Evolutionary conservation across 208 protist species (phyloP).

Genomic region (Trypanosoma mega): DNA sequence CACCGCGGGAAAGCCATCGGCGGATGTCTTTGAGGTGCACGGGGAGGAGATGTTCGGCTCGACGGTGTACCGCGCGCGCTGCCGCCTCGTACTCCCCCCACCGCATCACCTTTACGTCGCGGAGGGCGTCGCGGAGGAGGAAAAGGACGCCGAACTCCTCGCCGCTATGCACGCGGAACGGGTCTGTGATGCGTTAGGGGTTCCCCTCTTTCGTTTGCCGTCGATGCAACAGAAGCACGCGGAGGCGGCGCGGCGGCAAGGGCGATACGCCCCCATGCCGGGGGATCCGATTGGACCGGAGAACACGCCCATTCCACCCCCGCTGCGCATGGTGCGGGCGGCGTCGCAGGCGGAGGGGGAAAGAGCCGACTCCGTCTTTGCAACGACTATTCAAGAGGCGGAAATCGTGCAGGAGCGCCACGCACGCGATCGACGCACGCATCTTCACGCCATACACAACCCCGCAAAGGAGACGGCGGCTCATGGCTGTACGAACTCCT

Average conservation of each 20-base stretch:
- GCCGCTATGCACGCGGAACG: constrained; percentile 86
- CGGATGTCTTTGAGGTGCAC: constrained; percentile 44
- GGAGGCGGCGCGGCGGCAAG: constrained; percentile 42
- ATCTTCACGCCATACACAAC: background rate
- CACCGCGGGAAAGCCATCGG: constrained; percentile 32
- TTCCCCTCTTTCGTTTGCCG: constrained; percentile 63
- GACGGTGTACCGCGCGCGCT: constrained; percentile 44
- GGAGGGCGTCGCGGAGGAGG: constrained; percentile 57
- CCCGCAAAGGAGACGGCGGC: background rate
- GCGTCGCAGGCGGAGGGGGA: background rate
- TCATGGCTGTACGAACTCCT: background rate
- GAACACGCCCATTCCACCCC: constrained; percentile 60
- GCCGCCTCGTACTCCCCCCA: constrained; percentile 45
- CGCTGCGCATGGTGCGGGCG: constrained; percentile 55
- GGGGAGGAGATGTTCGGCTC: constrained; percentile 26
- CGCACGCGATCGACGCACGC: background rate
- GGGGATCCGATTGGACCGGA: constrained; percentile 59
- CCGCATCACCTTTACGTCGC: constrained; percentile 65
- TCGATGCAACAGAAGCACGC: constrained; percentile 75
- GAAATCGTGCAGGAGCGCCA: constrained; percentile 21
- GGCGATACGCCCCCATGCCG: constrained; percentile 65
- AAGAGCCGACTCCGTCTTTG: constrained; percentile 13
- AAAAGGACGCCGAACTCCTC: constrained; percentile 72
- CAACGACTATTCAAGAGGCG: constrained; percentile 26
- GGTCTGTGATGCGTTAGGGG: constrained; percentile 65